phyloP scores from a whole-genome alignment of 1,139 yeast genomes.

The Taphrina populina region DNA sequence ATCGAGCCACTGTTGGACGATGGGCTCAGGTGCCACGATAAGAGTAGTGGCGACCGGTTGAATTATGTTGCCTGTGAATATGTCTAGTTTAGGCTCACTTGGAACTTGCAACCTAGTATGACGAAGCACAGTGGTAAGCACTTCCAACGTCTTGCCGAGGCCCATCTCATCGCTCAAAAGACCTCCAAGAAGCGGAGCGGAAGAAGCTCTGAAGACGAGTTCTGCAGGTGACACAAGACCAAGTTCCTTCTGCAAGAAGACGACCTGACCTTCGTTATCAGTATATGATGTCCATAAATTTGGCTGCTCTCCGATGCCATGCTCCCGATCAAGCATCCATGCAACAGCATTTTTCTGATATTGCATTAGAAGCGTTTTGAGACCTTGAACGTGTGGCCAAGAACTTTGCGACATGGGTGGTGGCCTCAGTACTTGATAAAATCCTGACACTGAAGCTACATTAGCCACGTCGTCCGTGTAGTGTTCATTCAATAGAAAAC shows the following conservation, averaged over 20 bases:
- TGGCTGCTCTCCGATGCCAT: not conserved
- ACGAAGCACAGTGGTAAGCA: constrained; percentile 61
- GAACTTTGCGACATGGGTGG: constrained; percentile 2
- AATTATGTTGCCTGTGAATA: constrained; percentile 53
- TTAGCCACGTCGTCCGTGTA: constrained; percentile 2
- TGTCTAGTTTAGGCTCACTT: constrained; percentile 45
- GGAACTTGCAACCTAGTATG: constrained; percentile 53
- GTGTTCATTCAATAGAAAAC: constrained; percentile 1
- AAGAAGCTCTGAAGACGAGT: not conserved
- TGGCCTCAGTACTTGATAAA: constrained; percentile 6
- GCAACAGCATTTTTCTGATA: constrained; percentile 35
- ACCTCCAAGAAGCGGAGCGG: constrained; percentile 34
- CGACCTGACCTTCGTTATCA: not conserved
- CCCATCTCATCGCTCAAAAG: constrained; percentile 64
- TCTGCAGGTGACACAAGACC: constrained; percentile 5
- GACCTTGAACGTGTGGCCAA: constrained; percentile 1
- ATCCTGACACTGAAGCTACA: constrained; percentile 14
- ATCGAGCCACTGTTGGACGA: constrained; percentile 76
- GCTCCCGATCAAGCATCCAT: constrained; percentile 37
- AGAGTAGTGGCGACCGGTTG: constrained; percentile 66
- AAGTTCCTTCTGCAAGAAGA: constrained; percentile 12
- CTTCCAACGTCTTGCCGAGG: constrained; percentile 86
- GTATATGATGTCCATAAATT: constrained; percentile 19
- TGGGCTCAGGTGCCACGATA: constrained; percentile 80
- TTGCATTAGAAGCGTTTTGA: constrained; percentile 36